Conservation (phyloP, 2,329 filamentous ascomycete species). For the Westerdykella aurantiaca region DNA sequence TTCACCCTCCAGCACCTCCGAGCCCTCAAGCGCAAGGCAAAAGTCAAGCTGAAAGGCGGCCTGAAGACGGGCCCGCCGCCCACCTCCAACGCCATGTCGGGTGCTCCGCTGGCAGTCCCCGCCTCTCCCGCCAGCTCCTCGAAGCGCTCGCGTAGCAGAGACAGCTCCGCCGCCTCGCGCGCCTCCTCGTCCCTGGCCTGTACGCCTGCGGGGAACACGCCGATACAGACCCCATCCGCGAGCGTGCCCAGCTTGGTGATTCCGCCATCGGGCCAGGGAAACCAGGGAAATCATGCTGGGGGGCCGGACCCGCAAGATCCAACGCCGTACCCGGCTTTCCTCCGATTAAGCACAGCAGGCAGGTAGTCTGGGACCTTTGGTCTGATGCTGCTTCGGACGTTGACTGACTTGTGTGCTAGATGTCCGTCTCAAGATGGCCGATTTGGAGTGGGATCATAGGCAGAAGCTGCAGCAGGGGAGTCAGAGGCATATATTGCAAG, state of each 20-base stretch:
- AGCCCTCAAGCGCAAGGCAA: slow-evolving; percentile 37
- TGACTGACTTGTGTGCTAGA: slow-evolving; percentile 39
- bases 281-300: not conserved
- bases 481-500: slow-evolving; percentile 4
- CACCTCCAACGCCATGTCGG: slow-evolving; percentile 11
- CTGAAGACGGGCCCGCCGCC: slow-evolving; percentile 14
- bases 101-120: slow-evolving; percentile 25
- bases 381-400: slow-evolving; percentile 2
- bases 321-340: slow-evolving; percentile 47
- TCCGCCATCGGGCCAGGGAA: slow-evolving; percentile 5
- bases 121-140: slow-evolving; percentile 31
- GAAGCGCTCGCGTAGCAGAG: slow-evolving; percentile 37
- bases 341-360: slow-evolving; percentile 47
- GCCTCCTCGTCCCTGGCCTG: slow-evolving; percentile 20
- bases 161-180: slow-evolving; percentile 28
- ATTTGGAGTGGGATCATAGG: slow-evolving; percentile 57
- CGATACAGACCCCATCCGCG: slow-evolving; percentile 22
- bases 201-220: slow-evolving; percentile 19
- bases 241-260: slow-evolving; percentile 32
- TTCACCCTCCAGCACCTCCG: slow-evolving; percentile 39
- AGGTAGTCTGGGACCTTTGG: slow-evolving; percentile 33
- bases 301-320: slow-evolving; percentile 15
- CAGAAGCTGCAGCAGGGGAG: slow-evolving; percentile 46
- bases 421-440: slow-evolving; percentile 54
- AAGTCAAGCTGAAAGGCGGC: slow-evolving; percentile 23